Base-by-base conservation (phyloP, 371 early-diverging fungal species). In the Rhizopus delemar region DNA sequence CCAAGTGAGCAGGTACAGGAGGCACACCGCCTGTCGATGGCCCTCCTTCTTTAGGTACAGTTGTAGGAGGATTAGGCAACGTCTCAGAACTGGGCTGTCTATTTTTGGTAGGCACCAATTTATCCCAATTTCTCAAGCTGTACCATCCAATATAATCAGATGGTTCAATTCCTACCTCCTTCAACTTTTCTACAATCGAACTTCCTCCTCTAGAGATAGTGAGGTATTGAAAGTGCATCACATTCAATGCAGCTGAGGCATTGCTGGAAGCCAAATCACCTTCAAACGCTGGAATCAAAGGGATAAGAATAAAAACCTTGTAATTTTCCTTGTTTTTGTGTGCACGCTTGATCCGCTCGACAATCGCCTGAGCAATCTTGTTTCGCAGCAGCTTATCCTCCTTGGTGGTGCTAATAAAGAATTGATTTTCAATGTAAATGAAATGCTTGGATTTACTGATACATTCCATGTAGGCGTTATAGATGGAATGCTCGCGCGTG, bases 211-310 rank as follows among this genome's bases (percentile, higher is more conserved):
- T 85, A 32, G 85, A 83, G 13, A 95, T 92, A 9, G 93, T 85
- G 28, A 86, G 76, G 62, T 90, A 91, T 71, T 94, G 94, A 64
- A 88, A 90, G 63, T 92, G 87, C 88, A 93, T 88, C 1, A 94
- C 88, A 16, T 69, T 77, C 49, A 91, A 52, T 34, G 89, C 79
- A 4, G 92, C 88, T 22, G 85, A 85, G 0, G 93, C 93, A 22
- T 87, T 87, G 5, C 81, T 84, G 0, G 89, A 81, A 46, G 82
- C 81, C 51, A 96, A 73, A 61, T 91, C 93, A 39, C 87, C 90
- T 60, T 91, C 92, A 68, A 96, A 95, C 3, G 93, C 95, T 3
- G 97, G 97, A 67, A 93, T 85, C 52, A 95, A 71, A 3, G 97
- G 97, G 68, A 96, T 91, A 5, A 96, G 60, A 49, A 97, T 87